Conservation (phyloP, 2,329 filamentous ascomycete species). For the Diaporthe citri region DNA sequence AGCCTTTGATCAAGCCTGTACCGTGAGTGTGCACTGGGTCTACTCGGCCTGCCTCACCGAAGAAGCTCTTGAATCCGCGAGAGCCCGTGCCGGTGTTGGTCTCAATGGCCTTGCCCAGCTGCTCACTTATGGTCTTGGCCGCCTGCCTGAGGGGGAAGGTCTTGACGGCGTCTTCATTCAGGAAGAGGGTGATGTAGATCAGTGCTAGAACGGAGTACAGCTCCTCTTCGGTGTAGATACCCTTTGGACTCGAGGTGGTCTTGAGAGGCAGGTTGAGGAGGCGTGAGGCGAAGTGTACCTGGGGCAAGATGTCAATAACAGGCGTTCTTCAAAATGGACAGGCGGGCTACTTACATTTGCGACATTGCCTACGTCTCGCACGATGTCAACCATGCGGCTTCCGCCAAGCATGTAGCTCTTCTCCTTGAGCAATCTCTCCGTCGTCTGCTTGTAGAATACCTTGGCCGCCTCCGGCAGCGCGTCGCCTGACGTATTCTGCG, state of each 20-base stretch:
- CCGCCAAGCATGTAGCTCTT: conserved; percentile 74
- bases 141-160: conserved; percentile 73
- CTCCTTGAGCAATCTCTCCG: conserved; percentile 70
- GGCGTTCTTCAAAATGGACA: no score
- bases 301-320: conserved; percentile 47
- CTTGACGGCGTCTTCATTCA: conserved; percentile 75
- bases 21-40: conserved; percentile 74
- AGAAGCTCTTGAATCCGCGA: conserved; percentile 62
- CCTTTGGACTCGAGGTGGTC: conserved; percentile 69
- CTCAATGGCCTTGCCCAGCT: conserved; percentile 73
- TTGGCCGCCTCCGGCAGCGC: conserved; percentile 74
- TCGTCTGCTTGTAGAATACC: conserved; percentile 75
- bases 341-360: conserved; percentile 49
- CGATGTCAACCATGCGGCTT: conserved; percentile 76
- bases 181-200: conserved; percentile 75
- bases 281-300: conserved; percentile 73
- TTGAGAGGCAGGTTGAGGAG: conserved; percentile 77
- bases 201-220: conserved; percentile 73
- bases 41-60: conserved; percentile 62
- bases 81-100: conserved; percentile 72
- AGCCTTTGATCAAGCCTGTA: conserved; percentile 71
- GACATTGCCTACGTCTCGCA: conserved; percentile 78
- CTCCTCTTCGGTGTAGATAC: conserved; percentile 67
- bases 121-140: conserved; percentile 66
- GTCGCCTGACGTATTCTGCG: conserved; percentile 51